These are phyloP conservation scores for Wickerhamomyces hampshirensis DNA, from an alignment of 805 yeast genomes.

Conservation along the genomic window DNA sequence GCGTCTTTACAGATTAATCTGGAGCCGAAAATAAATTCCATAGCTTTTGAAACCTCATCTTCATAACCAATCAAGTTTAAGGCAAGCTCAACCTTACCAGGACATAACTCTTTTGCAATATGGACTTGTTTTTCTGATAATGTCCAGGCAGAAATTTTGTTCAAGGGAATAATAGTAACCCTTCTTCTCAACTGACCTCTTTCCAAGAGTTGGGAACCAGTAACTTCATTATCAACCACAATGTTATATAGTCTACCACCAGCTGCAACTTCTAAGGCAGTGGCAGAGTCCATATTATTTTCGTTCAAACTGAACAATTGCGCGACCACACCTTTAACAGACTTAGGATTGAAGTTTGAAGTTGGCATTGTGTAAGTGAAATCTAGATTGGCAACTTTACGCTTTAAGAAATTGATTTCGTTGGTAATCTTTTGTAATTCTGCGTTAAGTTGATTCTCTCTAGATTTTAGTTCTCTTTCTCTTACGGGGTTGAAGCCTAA, in stretches of 20 bases:
- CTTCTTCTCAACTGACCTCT: constrained; percentile 73
- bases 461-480: constrained; percentile 38
- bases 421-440: constrained; percentile 39
- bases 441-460: constrained; percentile 40
- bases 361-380: constrained; percentile 67
- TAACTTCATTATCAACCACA: constrained; percentile 81
- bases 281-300: constrained; percentile 52
- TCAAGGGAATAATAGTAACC: constrained; percentile 88
- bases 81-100: constrained; percentile 87
- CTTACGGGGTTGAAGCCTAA: constrained; percentile 54
- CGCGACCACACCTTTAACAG: constrained; percentile 88
- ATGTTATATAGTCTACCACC: constrained; percentile 89
- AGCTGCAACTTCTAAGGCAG: constrained; percentile 90
- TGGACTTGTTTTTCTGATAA: constrained; percentile 48
- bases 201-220: constrained; percentile 80
- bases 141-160: constrained; percentile 65
- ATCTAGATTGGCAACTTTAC: constrained; percentile 69
- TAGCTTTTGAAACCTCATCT: constrained; percentile 65
- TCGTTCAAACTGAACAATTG: constrained; percentile 67
- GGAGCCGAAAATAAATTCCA: constrained; percentile 87
- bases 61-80: constrained; percentile 74
- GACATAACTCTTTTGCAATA: constrained; percentile 72
- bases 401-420: constrained; percentile 50
- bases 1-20: constrained; percentile 88
- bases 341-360: constrained; percentile 49